Conservation (phyloP, 2,329 filamentous ascomycete species). For the Pseudopyricularia cyperi region DNA sequence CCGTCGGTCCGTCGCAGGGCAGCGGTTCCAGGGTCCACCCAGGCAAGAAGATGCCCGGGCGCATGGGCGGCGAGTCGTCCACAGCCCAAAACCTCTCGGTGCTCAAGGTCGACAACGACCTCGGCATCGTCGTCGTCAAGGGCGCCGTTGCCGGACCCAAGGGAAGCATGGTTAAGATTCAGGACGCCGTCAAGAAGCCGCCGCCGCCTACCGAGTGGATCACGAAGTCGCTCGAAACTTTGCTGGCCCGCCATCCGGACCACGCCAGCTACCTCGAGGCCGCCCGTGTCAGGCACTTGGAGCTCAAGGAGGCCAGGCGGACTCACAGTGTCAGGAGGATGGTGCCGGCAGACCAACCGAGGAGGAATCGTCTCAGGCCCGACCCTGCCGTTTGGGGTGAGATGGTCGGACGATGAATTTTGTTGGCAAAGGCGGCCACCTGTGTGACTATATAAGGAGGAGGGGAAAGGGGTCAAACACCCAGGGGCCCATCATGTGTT, state of each 20-base stretch:
- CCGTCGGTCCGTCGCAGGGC: conserved; percentile 78
- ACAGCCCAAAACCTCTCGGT: conserved; percentile 89
- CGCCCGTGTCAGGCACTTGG: conserved; percentile 36
- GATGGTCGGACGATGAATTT: not conserved
- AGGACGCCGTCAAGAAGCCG: conserved; percentile 82
- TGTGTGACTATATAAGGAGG: not conserved
- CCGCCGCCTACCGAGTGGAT: conserved; percentile 36
- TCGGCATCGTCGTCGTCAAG: conserved; percentile 79
- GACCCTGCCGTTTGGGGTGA: not conserved
- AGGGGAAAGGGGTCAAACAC: not conserved
- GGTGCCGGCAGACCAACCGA: conserved; percentile 6
- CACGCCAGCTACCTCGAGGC: conserved; percentile 30
- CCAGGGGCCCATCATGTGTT: not conserved
- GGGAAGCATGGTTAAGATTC: conserved; percentile 69
- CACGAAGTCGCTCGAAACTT: conserved; percentile 27
- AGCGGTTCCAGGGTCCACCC: conserved; percentile 84
- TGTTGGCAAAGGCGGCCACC: no score
- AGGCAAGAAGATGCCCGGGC: conserved; percentile 95
- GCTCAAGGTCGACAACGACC: conserved; percentile 72
- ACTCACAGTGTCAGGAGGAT: conserved; percentile 24
- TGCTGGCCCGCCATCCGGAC: conserved; percentile 33
- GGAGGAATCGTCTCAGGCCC: not conserved
- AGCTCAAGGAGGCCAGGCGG: conserved; percentile 37
- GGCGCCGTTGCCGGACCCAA: conserved; percentile 82
- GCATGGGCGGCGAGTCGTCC: conserved; percentile 81